Conservation (phyloP, 1,284 basidiomycete genomes). For the Cutaneotrichosporon spelunceum region DNA sequence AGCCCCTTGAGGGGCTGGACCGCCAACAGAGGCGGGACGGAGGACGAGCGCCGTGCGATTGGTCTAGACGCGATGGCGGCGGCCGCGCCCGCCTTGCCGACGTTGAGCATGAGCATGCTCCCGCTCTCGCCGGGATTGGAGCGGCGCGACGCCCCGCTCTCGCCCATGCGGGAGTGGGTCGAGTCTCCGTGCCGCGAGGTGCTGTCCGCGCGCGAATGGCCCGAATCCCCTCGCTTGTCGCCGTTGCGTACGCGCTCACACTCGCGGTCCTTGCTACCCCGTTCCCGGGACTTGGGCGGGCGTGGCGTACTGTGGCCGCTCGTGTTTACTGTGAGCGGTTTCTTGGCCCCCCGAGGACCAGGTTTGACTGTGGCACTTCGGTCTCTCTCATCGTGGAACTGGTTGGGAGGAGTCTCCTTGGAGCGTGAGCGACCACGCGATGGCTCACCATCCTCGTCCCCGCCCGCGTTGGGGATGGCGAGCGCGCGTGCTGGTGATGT, state of each 20-base stretch:
- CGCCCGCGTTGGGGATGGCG: constrained; percentile 10
- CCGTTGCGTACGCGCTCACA: background rate
- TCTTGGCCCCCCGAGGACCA: too few species aligned
- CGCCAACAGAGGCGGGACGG: background rate
- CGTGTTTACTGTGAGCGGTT: background rate
- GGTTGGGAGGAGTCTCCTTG: constrained; percentile 21
- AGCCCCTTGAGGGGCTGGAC: background rate
- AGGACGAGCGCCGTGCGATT: background rate
- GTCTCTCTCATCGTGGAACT: constrained; percentile 3
- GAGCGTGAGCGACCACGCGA: constrained; percentile 37
- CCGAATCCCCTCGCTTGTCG: background rate
- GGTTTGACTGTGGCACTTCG: background rate
- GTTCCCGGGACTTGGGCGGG: background rate
- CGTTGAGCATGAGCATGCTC: background rate
- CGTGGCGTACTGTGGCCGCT: constrained; percentile 4
- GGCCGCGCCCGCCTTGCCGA: background rate
- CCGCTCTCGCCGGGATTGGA: background rate
- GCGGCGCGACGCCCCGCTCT: background rate
- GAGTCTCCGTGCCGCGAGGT: background rate
- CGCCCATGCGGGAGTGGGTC: background rate
- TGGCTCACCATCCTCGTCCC: constrained; percentile 24
- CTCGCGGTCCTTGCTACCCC: background rate
- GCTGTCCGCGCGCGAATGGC: background rate
- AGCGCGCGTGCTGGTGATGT: constrained; percentile 16
- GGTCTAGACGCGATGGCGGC: background rate